Evolutionary conservation across 345 rosid genomes (phyloP), one percentile per base, ranked within the genome.

Genomic region (Populus ilicifolia): DNA sequence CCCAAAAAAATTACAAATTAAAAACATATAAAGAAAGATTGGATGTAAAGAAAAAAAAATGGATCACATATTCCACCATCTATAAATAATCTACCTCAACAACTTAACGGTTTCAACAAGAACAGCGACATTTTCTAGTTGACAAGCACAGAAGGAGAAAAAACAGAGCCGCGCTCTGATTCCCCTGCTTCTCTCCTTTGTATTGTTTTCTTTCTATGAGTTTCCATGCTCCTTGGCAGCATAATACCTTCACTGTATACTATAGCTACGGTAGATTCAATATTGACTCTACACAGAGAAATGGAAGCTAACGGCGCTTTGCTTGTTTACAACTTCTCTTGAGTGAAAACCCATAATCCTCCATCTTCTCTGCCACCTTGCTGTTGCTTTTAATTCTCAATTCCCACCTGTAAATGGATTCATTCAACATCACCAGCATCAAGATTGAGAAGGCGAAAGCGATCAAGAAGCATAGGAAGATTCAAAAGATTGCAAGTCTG

Each of bases 371-470:
- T 12, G 11, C 29, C 67, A 4, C 5, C 29, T 52, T 17, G 12
- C 38, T 14, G 5, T 27, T 56, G 36, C 27, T 25, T 65, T n/a
- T 14, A 50, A 7, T 44, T 38, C 29, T 63, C 62, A 9, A 20
- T 46, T 75, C 52, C 36, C 70, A 9, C 4, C 16, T 9, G 72
- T 9, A 43, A 61, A 96, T 92, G 99, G 93, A 91, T 75, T 76
- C 97, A 2, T 78, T 91, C 76, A 75, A 83, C 71, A 67, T 84
- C 71, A 83, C 73, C 35, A 83, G 89, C 80, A 67, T 89, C 52
- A 90, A 87, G 79, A 74, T 85, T 63, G 87, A 79, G 88, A 89
- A 91, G 82, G 80, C 90, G 5, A 90, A 88, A 61, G 89, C 87
- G 50, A 72, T 86, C 68, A 70, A 80, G 84, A 89, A 83, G 82